Percentiles rank a stretch among this genome's conserved stretches.
These are phyloP conservation scores for Hura crepitans DNA, from an alignment of 441 rosid species.

Conservation along the genomic window DNA sequence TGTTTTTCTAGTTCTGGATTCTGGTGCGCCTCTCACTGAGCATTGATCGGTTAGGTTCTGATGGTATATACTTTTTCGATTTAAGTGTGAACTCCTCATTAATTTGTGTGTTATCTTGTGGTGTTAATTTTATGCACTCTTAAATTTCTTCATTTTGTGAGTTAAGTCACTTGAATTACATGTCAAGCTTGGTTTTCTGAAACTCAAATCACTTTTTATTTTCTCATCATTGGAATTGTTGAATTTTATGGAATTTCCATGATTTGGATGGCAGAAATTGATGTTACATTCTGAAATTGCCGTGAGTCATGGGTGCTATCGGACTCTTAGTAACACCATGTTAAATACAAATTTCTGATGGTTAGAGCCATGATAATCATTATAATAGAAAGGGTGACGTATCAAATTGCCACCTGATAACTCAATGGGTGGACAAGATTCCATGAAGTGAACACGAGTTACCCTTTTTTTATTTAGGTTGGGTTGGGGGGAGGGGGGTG, in stretches of 20 bases:
- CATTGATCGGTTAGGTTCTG: constrained; percentile 4
- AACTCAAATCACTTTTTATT: neutral
- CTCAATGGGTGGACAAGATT: too few species aligned
- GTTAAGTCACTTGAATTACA: neutral
- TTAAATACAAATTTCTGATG: too few species aligned
- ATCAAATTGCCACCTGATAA: too few species aligned
- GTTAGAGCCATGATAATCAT: too few species aligned
- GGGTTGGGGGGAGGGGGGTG: too few species aligned
- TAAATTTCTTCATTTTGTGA: neutral
- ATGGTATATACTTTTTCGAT: neutral
- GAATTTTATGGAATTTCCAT: neutral
- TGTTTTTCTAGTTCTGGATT: neutral
- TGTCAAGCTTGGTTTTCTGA: neutral
- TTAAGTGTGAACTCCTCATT: neutral
- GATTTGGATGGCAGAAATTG: neutral
- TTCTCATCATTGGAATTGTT: neutral
- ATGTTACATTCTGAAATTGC: too few species aligned
- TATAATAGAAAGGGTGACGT: too few species aligned
- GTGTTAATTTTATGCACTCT: neutral
- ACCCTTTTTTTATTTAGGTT: too few species aligned
- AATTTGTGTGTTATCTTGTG: neutral
- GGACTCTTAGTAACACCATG: too few species aligned
- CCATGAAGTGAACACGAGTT: too few species aligned
- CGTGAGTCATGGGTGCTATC: too few species aligned
- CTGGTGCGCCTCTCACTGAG: neutral